Evolutionary conservation across 2,329 filamentous ascomycete genomes (phyloP).

Genomic region (Fusarium mexicanum): DNA sequence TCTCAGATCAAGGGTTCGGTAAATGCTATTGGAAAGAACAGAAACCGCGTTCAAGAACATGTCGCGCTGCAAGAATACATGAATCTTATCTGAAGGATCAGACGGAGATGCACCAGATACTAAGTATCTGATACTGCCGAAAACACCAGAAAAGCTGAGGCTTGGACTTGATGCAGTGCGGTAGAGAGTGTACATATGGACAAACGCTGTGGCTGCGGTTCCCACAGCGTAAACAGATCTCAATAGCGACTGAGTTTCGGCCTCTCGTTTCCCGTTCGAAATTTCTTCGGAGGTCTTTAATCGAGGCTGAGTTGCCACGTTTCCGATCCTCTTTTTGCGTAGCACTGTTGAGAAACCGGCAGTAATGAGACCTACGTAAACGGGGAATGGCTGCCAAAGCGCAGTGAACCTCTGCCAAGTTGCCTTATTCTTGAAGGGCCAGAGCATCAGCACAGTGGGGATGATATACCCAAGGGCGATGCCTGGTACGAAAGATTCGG

Average conservation of each 20-base stretch:
- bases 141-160: not conserved
- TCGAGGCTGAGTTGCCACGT: rapidly evolving
- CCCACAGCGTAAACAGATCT: not conserved
- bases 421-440: not conserved
- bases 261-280: rapidly evolving
- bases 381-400: not conserved
- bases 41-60: not conserved
- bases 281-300: not conserved
- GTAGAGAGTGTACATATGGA: not conserved
- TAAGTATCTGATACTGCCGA: not conserved
- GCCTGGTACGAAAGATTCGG: not conserved
- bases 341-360: rapidly evolving
- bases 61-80: not conserved
- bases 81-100: not conserved
- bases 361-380: not conserved
- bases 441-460: not conserved
- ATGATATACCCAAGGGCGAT: not conserved
- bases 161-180: not conserved
- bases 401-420: not conserved
- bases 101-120: not conserved
- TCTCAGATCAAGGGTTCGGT: not conserved
- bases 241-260: not conserved
- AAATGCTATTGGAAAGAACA: not conserved
- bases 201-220: not conserved
- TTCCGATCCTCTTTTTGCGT: not conserved